phyloP scores from a whole-genome alignment of 176 grass and related monocot species.

The Dendrocalamus sinicus region DNA sequence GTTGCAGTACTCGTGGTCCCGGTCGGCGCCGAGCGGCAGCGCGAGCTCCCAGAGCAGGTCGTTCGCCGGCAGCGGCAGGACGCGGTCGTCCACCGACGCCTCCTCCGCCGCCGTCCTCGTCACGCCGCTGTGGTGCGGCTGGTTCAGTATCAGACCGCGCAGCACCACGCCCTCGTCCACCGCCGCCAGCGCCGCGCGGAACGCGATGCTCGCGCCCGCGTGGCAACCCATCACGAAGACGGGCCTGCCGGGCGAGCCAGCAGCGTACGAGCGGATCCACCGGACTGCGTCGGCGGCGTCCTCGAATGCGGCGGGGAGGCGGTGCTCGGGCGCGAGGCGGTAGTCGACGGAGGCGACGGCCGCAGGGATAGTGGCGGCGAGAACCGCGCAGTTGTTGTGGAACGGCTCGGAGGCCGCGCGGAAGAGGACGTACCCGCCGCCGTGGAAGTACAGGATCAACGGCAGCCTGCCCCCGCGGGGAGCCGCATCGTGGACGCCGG shows the following conservation, averaged over 20 bases:
- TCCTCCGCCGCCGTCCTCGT: constrained; percentile 67
- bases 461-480: constrained; percentile 39
- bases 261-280: constrained; percentile 54
- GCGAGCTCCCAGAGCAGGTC: constrained; percentile 93
- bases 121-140: constrained; percentile 70
- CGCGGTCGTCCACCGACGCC: constrained; percentile 59
- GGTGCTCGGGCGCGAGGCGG: constrained; percentile 91
- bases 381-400: constrained; percentile 57
- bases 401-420: constrained; percentile 63
- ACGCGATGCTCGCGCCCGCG: constrained; percentile 71
- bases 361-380: constrained; percentile 58
- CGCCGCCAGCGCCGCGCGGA: constrained; percentile 69
- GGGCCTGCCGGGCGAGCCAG: constrained; percentile 32
- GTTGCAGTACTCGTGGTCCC: constrained; percentile 89
- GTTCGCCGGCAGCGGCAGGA: constrained; percentile 69
- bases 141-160: constrained; percentile 69
- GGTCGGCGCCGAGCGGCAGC: constrained; percentile 62
- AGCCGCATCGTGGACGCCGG: background rate
- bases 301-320: constrained; percentile 76
- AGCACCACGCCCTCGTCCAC: constrained; percentile 47
- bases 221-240: constrained; percentile 87
- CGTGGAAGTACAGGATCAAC: constrained; percentile 77
- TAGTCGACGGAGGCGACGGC: constrained; percentile 73
- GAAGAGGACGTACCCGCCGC: constrained; percentile 83
- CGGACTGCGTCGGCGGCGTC: constrained; percentile 75